Conservation (phyloP, 2,329 filamentous ascomycete species). For the Penicillium sp. region DNA sequence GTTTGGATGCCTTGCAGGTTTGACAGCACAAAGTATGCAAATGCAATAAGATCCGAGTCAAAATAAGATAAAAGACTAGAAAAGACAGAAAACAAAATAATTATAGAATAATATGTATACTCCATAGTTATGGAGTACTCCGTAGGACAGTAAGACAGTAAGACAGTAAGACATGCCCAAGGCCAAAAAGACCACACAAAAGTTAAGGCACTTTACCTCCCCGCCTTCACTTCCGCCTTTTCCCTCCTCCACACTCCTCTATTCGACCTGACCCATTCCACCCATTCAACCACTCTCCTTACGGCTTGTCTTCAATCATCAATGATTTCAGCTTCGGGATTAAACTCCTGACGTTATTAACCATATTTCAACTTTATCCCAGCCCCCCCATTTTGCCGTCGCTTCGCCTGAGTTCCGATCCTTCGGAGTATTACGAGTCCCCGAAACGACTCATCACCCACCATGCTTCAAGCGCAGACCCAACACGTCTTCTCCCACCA, state of each 20-base stretch:
- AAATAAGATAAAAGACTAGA: background rate
- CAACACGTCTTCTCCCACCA: conserved; percentile 56
- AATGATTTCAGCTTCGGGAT: conserved; percentile 24
- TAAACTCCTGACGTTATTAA: conserved; percentile 21
- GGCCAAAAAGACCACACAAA: conserved; percentile 14
- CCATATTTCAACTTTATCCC: conserved; percentile 5
- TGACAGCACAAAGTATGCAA: background rate
- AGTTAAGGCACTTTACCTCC: conserved; percentile 23
- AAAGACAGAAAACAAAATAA: background rate
- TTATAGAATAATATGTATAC: background rate
- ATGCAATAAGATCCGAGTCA: background rate
- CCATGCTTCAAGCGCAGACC: conserved; percentile 44
- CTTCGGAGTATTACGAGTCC: conserved; percentile 23
- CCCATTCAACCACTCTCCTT: conserved; percentile 8
- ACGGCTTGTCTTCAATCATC: conserved; percentile 16
- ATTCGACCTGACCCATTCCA: conserved; percentile 7
- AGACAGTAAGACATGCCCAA: background rate
- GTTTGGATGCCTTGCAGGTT: conserved; percentile 7
- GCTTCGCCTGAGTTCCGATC: conserved; percentile 12
- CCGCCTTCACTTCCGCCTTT: conserved; percentile 28
- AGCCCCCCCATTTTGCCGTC: background rate
- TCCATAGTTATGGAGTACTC: background rate
- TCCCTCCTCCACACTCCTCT: conserved; percentile 18
- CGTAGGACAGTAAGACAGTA: no score
- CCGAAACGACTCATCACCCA: conserved; percentile 22